A percentile compares a stretch with the other conserved stretches of the same genome.
These are phyloP conservation scores for Bremia lactucae DNA, from an alignment of 352 stramenopile species.

Conservation along the genomic window DNA sequence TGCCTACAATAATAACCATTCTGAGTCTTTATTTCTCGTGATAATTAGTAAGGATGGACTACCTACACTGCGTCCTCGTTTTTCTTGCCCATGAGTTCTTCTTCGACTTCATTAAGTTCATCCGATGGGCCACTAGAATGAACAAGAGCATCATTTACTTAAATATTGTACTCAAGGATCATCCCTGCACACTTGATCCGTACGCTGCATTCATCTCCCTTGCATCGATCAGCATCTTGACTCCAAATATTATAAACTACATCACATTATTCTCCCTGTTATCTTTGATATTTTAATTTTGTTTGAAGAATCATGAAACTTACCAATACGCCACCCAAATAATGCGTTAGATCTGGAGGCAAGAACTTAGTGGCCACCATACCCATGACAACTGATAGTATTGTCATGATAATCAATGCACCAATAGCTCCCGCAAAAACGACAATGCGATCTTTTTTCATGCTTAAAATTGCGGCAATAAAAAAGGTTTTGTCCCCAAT, in stretches of 20 bases:
- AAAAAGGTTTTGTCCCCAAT: conserved; percentile 99
- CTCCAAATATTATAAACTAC: conserved; percentile 95
- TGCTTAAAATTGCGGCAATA: conserved; percentile 95
- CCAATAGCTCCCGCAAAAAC: conserved; percentile 92
- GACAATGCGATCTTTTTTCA: conserved; percentile 92
- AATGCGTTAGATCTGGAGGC: conserved; percentile 90
- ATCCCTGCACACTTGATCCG: conserved; percentile 6
- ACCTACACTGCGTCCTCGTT: conserved; percentile 50
- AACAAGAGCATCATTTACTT: not conserved
- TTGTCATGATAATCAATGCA: conserved; percentile 94
- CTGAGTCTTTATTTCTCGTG: not conserved
- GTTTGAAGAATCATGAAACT: conserved; percentile 3
- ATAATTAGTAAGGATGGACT: not conserved
- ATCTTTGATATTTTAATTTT: no score
- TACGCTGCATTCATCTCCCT: conserved; percentile 74
- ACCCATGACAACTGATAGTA: conserved; percentile 96
- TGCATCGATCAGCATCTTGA: conserved; percentile 88
- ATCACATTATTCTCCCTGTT: no score
- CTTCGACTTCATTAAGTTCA: conserved; percentile 72
- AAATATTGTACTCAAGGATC: not conserved
- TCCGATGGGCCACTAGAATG: conserved; percentile 55
- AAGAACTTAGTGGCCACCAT: conserved; percentile 93
- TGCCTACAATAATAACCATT: conserved; percentile 7
- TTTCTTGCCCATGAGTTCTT: conserved; percentile 81
- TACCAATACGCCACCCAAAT: conserved; percentile 87